phyloP scores from a whole-genome alignment of 306 rosid genomes.

The Dicorynia guianensis region DNA sequence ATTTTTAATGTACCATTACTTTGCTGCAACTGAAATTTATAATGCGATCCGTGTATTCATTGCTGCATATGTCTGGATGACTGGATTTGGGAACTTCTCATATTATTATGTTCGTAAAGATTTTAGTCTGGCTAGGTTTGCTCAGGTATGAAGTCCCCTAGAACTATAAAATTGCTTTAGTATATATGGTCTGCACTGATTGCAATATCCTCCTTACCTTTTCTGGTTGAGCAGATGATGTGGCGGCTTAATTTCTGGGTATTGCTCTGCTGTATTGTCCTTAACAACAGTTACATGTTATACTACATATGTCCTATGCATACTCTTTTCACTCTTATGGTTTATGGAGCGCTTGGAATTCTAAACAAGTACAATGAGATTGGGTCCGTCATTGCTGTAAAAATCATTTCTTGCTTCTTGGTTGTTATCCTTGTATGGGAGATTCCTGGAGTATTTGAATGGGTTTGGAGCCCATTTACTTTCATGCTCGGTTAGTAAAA shows the following conservation, averaged over 20 bases:
- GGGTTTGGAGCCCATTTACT: conserved; percentile 84
- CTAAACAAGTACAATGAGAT: conserved; percentile 84
- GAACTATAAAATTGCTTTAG: conserved; percentile 36
- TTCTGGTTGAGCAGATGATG: conserved; percentile 86
- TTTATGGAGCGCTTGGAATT: conserved; percentile 85
- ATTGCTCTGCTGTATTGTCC: conserved; percentile 76
- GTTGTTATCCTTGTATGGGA: conserved; percentile 89
- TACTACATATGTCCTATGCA: conserved; percentile 99
- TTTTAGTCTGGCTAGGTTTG: conserved; percentile 65
- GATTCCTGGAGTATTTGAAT: conserved; percentile 93
- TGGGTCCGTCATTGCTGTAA: conserved; percentile 74
- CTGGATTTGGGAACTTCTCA: conserved; percentile 72
- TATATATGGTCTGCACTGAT: conserved; percentile 32
- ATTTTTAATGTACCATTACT: conserved; percentile 69
- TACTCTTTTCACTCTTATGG: conserved; percentile 94
- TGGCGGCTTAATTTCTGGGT: conserved; percentile 99
- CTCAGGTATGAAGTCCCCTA: conserved; percentile 59
- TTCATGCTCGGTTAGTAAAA: conserved; percentile 80
- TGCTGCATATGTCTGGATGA: conserved; percentile 73
- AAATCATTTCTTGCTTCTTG: conserved; percentile 76
- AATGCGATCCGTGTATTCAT: conserved; percentile 59
- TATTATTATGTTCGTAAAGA: conserved; percentile 67
- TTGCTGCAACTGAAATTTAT: conserved; percentile 60
- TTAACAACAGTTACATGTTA: conserved; percentile 88
- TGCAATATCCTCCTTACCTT: conserved; percentile 24